Conservation (phyloP, 2,329 filamentous ascomycete species). For the Hypoxylon sp. region DNA sequence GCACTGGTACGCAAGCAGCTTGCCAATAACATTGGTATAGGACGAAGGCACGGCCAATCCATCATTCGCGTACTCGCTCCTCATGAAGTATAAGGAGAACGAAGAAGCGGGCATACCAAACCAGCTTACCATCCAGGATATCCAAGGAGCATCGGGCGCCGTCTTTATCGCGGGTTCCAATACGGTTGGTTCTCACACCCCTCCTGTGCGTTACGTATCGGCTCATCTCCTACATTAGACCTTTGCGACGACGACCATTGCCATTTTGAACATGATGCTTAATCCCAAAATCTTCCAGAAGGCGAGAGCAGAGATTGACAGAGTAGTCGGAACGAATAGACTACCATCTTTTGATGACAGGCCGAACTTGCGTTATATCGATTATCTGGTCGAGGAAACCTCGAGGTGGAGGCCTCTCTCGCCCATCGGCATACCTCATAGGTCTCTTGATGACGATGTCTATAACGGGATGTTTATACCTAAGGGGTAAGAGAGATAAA, state of each 20-base stretch:
- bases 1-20: conserved; percentile 34
- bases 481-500: conserved; percentile 21
- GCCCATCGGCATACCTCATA: conserved; percentile 66
- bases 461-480: conserved; percentile 53
- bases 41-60: conserved; percentile 37
- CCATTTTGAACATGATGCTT: conserved; percentile 56
- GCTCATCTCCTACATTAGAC: conserved; percentile 29
- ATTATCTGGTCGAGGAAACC: conserved; percentile 61
- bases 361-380: conserved; percentile 57
- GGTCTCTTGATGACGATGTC: conserved; percentile 64
- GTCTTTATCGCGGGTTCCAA: conserved; percentile 62
- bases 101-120: conserved; percentile 29
- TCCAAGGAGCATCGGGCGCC: conserved; percentile 62
- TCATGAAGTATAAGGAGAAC: conserved; percentile 33
- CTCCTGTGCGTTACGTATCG: conserved; percentile 8
- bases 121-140: conserved; percentile 56
- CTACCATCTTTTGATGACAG: conserved; percentile 62
- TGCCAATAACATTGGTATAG: conserved; percentile 49
- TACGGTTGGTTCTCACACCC: conserved; percentile 57
- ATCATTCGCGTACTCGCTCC: conserved; percentile 38
- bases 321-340: conserved; percentile 58
- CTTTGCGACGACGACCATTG: conserved; percentile 38
- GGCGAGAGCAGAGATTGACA: conserved; percentile 60
- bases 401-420: conserved; percentile 56
- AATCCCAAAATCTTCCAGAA: conserved; percentile 60